phyloP scores from a whole-genome alignment of 805 yeast species.

The Phaffomyces antillensis region DNA sequence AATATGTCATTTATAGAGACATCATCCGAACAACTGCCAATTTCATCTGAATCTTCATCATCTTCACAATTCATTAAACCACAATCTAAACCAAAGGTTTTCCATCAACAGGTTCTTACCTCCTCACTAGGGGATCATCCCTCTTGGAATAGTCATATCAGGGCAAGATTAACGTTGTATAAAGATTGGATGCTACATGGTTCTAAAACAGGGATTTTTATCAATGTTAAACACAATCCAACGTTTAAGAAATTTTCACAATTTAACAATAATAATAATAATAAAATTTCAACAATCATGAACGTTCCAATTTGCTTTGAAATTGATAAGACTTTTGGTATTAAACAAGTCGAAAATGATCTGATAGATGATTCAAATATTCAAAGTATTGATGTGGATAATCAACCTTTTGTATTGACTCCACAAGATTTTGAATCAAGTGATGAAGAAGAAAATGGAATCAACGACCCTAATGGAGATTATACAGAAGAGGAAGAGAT shows the following conservation, averaged over 20 bases:
- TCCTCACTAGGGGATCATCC: slow-evolving; percentile 18
- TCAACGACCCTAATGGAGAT: slow-evolving; percentile 1
- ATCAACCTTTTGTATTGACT: slow-evolving; percentile 10
- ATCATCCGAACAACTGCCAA: not conserved
- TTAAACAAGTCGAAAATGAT: slow-evolving; percentile 3
- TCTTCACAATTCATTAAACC: slow-evolving; percentile 5
- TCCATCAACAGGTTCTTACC: slow-evolving; percentile 17
- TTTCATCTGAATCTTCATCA: not conserved
- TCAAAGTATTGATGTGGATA: not conserved
- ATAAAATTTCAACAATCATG: not conserved
- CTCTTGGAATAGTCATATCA: slow-evolving; percentile 12
- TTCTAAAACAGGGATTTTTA: slow-evolving; percentile 10
- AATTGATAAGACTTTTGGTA: slow-evolving; percentile 1
- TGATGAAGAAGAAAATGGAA: slow-evolving; percentile 2
- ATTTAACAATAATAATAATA: not conserved
- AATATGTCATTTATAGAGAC: slow-evolving; percentile 20
- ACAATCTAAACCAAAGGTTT: slow-evolving; percentile 6
- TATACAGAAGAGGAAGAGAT: slow-evolving; percentile 1
- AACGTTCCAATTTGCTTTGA: slow-evolving; percentile 6
- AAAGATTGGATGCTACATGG: slow-evolving; percentile 15
- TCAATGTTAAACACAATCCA: slow-evolving; percentile 15
- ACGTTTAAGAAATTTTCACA: slow-evolving; percentile 10
- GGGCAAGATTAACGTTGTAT: slow-evolving; percentile 18
- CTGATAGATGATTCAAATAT: not conserved
- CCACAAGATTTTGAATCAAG: slow-evolving; percentile 13